A percentile compares a stretch with the other conserved stretches of the same genome.
These are phyloP conservation scores for Naematelia encephala DNA, from an alignment of 768 basidiomycete genomes.

Conservation along the genomic window DNA sequence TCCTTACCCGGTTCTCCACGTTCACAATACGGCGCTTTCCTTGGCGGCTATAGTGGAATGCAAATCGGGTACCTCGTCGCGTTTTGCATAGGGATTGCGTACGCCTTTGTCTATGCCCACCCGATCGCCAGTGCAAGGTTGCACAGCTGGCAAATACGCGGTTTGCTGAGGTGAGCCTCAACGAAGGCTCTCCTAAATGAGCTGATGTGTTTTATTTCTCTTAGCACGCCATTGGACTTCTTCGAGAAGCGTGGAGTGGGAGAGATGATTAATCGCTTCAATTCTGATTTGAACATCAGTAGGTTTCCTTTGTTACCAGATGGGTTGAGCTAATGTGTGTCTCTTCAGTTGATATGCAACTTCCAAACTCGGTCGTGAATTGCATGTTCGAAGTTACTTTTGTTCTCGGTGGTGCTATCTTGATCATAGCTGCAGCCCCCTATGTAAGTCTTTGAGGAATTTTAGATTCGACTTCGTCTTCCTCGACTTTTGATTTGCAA, in stretches of 20 bases:
- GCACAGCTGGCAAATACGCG: conserved; percentile 16
- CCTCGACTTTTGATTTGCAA: neutral
- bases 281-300: conserved; percentile 19
- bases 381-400: conserved; percentile 6
- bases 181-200: neutral
- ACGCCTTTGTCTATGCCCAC: conserved; percentile 16
- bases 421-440: conserved; percentile 17
- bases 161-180: conserved; percentile 12
- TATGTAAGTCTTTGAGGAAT: no score
- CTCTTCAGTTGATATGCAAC: conserved; percentile 11
- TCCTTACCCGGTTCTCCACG: conserved; percentile 2
- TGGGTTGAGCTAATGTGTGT: neutral
- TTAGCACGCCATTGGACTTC: conserved; percentile 7
- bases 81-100: conserved; percentile 7
- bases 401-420: conserved; percentile 6
- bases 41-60: conserved; percentile 22
- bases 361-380: conserved; percentile 19
- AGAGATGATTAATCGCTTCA: conserved; percentile 28
- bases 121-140: conserved; percentile 10
- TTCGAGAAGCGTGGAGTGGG: conserved; percentile 11
- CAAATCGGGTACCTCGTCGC: conserved; percentile 15
- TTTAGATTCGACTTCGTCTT: neutral
- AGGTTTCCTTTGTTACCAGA: neutral
- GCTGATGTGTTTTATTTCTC: neutral
- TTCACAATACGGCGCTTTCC: conserved; percentile 17